Conservation (phyloP, 352 stramenopile species). For the Phytophthora capsici region DNA sequence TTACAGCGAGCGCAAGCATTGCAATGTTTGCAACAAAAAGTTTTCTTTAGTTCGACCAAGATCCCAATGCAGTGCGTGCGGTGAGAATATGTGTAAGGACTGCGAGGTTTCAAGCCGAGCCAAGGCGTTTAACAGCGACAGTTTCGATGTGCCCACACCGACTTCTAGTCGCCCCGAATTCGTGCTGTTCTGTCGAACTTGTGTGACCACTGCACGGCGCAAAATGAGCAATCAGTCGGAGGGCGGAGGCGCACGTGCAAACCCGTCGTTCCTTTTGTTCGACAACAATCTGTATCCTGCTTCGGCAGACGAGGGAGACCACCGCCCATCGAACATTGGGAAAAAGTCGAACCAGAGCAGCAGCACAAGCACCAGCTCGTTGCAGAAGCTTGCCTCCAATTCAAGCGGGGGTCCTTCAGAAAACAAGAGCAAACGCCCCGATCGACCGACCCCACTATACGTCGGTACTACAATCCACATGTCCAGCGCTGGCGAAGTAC, state of each 20-base stretch:
- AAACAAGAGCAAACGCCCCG: slow-evolving; percentile 16
- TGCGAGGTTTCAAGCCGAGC: slow-evolving; percentile 63
- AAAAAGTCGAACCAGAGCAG: slow-evolving; percentile 62
- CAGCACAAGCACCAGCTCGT: slow-evolving; percentile 42
- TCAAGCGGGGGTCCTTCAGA: slow-evolving; percentile 8
- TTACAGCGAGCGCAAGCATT: slow-evolving; percentile 61
- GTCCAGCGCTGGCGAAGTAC: slow-evolving; percentile 55
- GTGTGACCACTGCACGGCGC: slow-evolving; percentile 51
- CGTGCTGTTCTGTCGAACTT: slow-evolving; percentile 66
- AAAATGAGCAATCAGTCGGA: slow-evolving; percentile 47
- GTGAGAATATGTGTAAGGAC: slow-evolving; percentile 75
- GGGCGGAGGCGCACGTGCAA: slow-evolving; percentile 5
- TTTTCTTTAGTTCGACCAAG: slow-evolving; percentile 72
- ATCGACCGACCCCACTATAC: slow-evolving; percentile 30
- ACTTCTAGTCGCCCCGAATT: slow-evolving; percentile 43
- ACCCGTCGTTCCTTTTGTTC: slow-evolving; percentile 40
- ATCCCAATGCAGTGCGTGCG: slow-evolving; percentile 70
- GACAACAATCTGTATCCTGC: slow-evolving; percentile 44
- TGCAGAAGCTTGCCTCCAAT: slow-evolving; percentile 29
- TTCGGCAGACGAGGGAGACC: slow-evolving; percentile 21
- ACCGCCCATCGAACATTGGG: slow-evolving; percentile 31
- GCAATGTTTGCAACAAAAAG: slow-evolving; percentile 76
- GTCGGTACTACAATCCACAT: slow-evolving; percentile 41
- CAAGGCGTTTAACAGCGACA: slow-evolving; percentile 55
- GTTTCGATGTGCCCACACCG: slow-evolving; percentile 39